phyloP scores from a whole-genome alignment of 345 rosid genomes.

The Excoecaria cochinchinensis region DNA sequence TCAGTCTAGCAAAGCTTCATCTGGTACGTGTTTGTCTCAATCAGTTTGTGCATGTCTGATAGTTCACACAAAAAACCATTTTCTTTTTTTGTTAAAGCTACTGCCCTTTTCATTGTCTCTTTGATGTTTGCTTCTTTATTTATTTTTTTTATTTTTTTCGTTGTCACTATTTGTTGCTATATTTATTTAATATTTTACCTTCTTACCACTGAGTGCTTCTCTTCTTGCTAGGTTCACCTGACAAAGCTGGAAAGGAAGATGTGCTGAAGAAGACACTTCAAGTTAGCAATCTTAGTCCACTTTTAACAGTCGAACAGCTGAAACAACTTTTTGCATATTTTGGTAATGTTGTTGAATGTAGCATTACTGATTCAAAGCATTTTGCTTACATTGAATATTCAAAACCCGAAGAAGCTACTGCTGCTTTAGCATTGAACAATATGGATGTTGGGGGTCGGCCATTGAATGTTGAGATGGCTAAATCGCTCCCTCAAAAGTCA shows the following conservation, averaged over 20 bases:
- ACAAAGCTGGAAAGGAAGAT: conserved; percentile 55
- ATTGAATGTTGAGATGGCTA: conserved; percentile 94
- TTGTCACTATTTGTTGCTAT: neutral
- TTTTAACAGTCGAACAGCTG: conserved; percentile 85
- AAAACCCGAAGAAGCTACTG: conserved; percentile 86
- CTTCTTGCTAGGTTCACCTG: conserved; percentile 53
- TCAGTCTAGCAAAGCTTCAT: conserved; percentile 58
- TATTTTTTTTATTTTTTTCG: neutral
- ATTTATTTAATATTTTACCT: neutral
- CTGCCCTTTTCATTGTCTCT: neutral
- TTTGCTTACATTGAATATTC: conserved; percentile 87
- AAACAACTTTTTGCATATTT: conserved; percentile 88
- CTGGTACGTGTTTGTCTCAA: conserved; percentile 45
- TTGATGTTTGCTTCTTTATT: neutral
- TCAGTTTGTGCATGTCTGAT: neutral
- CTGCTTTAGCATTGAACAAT: conserved; percentile 84
- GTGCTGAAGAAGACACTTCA: conserved; percentile 76
- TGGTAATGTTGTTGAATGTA: conserved; percentile 84
- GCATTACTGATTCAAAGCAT: conserved; percentile 82
- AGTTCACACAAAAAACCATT: neutral
- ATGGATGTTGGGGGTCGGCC: conserved; percentile 96
- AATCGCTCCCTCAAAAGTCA: conserved; percentile 81
- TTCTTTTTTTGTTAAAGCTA: neutral
- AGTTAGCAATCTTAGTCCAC: conserved; percentile 96
- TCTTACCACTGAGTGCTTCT: conserved; percentile 12